Evolutionary conservation across 2,329 filamentous ascomycete genomes (phyloP).

Genomic region (Nemania bipapillata): DNA sequence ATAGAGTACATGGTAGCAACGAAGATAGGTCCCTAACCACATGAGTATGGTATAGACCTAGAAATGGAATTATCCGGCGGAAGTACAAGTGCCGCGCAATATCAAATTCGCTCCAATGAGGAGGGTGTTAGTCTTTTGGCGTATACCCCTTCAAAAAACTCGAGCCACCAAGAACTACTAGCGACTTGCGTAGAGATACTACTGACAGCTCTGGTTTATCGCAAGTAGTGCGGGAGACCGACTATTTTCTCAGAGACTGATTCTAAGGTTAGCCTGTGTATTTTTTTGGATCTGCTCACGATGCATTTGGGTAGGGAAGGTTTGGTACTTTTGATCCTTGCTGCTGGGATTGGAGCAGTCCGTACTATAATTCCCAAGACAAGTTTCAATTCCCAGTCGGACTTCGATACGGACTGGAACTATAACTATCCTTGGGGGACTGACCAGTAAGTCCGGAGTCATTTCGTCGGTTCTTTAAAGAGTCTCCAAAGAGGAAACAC

Average conservation of each 20-base stretch:
- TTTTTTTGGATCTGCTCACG: not conserved
- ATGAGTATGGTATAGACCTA: not conserved
- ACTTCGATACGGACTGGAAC: slow-evolving; percentile 59
- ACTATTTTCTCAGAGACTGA: not conserved
- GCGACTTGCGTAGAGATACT: not conserved
- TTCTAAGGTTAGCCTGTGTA: not conserved
- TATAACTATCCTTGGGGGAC: slow-evolving; percentile 69
- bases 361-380: slow-evolving; percentile 55
- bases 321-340: slow-evolving; percentile 38
- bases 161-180: not conserved
- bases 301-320: slow-evolving; percentile 28
- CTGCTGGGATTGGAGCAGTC: slow-evolving; percentile 45
- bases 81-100: slow-evolving; percentile 18
- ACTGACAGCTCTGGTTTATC: not conserved
- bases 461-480: not conserved
- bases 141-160: not conserved
- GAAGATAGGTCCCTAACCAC: not conserved
- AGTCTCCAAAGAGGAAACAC: not conserved
- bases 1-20: not conserved
- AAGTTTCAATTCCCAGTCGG: slow-evolving; percentile 53
- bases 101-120: slow-evolving; percentile 27
- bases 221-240: not conserved
- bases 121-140: not conserved
- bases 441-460: slow-evolving; percentile 54
- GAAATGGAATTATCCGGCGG: slow-evolving; percentile 22